Conservation (phyloP, 306 rosid species). For the Medicago lupulina region DNA sequence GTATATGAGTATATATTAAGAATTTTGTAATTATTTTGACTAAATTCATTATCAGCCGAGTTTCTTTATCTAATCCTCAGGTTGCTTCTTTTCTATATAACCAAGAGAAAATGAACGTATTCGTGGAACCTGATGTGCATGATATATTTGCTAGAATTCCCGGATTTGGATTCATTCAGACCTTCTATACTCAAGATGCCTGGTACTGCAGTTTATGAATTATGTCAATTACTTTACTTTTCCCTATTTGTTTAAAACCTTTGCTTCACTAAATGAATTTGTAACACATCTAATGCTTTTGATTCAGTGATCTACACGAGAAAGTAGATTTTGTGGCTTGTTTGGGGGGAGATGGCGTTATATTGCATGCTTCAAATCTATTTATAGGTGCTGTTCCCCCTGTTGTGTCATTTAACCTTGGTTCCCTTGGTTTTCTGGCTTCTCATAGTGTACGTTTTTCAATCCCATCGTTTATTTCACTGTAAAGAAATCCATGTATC, state of each 20-base stretch:
- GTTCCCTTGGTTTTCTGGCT: constrained; percentile 97
- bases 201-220: constrained; percentile 59
- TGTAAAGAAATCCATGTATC: constrained; percentile 29
- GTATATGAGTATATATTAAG: constrained; percentile 4
- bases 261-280: constrained; percentile 43
- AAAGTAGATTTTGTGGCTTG: constrained; percentile 98
- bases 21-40: constrained; percentile 23
- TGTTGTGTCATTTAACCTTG: constrained; percentile 94
- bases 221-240: constrained; percentile 31
- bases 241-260: constrained; percentile 3
- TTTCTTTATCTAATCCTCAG: constrained; percentile 51
- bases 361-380: constrained; percentile 92
- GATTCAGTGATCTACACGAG: constrained; percentile 85
- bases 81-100: constrained; percentile 80
- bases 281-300: constrained; percentile 49
- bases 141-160: constrained; percentile 93
- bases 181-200: constrained; percentile 93
- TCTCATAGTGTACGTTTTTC: constrained; percentile 76
- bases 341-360: constrained; percentile 99
- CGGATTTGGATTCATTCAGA: constrained; percentile 97
- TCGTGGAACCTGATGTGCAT: constrained; percentile 96
- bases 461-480: constrained; percentile 38
- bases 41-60: constrained; percentile 30
- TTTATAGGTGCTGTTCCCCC: constrained; percentile 94
- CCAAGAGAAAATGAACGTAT: constrained; percentile 88